Evolutionary conservation across 768 basidiomycete species (phyloP), one percentile per base, ranked within the genome.

Genomic region (Steccherinum ochraceum): DNA sequence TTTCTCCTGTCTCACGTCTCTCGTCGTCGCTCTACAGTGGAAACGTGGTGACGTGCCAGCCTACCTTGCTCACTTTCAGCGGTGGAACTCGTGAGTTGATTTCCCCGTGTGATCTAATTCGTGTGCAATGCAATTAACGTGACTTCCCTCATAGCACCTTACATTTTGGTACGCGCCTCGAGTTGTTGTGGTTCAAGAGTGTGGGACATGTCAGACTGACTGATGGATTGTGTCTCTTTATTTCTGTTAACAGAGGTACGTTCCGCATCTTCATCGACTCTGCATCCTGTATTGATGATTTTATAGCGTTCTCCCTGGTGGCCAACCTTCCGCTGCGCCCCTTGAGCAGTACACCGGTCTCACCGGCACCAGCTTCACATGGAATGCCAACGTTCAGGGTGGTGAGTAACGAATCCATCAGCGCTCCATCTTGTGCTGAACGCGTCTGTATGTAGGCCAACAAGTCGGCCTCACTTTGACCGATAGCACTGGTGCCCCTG

Each of bases 71-170:
- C 43, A 46, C 61, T 24, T 89, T 81, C 80, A 10, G 26, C n/a
- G 80, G 78, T 55, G 85, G 86, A 65, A 59, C 54, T 10, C 18
- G 85, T 84, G 60, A 53, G 83, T 70, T n/a, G n/a, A n/a, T n/a
- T n/a, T n/a, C n/a, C n/a, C n/a, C n/a, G n/a, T n/a, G n/a, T n/a
- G n/a, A n/a, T n/a, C n/a, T n/a, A n/a, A n/a, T n/a, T n/a, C n/a
- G n/a, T n/a, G n/a, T n/a, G n/a, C n/a, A n/a, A n/a, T n/a, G n/a
- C n/a, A n/a, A n/a, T n/a, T n/a, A n/a, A n/a, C n/a, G n/a, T n/a
- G 3, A 20, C 35, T 24, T 24, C 21, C 20, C 16, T 41, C 21
- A 5, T 50, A 88, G 84, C 67, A 27, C 83, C 86, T 26, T 88
- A 75, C 73, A 78, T 69, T 59, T 57, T 86, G 73, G 86, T 88